Evolutionary conservation across 139 green algal species (phyloP).

Genomic region (Volvox africanus): DNA sequence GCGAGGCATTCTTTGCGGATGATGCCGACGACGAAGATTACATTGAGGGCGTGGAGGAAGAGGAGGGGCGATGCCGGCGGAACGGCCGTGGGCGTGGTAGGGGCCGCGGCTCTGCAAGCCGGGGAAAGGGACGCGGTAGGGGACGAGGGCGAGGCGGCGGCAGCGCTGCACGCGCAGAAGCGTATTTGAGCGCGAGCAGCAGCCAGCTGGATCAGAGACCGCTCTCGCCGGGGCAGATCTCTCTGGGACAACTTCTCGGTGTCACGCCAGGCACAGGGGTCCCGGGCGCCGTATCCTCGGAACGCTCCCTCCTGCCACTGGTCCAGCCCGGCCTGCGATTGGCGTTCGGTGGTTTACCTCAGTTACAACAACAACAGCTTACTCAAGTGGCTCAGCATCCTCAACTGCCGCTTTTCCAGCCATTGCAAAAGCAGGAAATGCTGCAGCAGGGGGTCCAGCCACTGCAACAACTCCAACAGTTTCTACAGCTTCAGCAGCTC

Average conservation of each 20-base stretch:
- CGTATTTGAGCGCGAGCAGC: not conserved
- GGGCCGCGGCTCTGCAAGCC: not conserved
- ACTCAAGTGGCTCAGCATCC: not conserved
- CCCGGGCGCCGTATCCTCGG: not conserved
- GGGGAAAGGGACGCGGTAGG: not conserved
- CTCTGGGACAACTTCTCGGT: not conserved
- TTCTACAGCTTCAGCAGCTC: not conserved
- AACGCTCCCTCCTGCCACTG: not conserved
- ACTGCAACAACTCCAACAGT: not conserved
- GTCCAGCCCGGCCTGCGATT: not conserved
- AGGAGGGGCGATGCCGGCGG: slow-evolving; percentile 24
- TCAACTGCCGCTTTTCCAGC: not conserved
- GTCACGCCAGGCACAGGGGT: not conserved
- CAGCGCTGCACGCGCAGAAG: not conserved
- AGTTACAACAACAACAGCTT: not conserved
- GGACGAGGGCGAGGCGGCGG: not conserved
- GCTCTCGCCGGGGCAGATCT: not conserved
- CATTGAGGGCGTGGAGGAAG: slow-evolving; percentile 11
- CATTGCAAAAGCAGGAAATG: not conserved
- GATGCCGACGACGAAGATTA: slow-evolving; percentile 32
- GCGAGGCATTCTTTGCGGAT: slow-evolving; percentile 1
- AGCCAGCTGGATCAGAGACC: not conserved
- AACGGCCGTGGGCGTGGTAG: not conserved
- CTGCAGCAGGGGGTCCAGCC: not conserved
- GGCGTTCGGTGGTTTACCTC: not conserved